A percentile compares a stretch with the other conserved stretches of the same genome.
Evolutionary conservation across 495 filamentous ascomycete species (phyloP).

Genomic region (Lasiosphaeria miniovina): DNA sequence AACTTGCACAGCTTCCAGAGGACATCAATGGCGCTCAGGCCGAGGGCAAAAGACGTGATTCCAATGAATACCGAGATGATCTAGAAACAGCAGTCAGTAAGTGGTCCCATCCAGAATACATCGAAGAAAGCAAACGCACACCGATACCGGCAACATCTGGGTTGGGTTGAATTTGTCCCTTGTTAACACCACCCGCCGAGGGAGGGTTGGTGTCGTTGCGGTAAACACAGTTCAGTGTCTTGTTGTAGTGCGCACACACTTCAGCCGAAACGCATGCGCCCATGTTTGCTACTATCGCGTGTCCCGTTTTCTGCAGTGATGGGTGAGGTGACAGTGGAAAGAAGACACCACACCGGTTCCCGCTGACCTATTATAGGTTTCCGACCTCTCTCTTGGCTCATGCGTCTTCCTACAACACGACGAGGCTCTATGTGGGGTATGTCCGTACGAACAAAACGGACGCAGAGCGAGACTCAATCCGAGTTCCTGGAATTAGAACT

Average conservation of each 20-base stretch:
- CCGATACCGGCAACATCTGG: conserved; percentile 24
- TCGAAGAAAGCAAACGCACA: conserved; percentile 3
- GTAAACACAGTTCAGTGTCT: conserved; percentile 5
- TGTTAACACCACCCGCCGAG: conserved; percentile 3
- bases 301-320: no score
- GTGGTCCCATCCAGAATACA: neutral
- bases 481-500: no score
- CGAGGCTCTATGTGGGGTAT: no score
- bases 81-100: neutral
- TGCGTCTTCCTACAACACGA: no score
- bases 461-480: no score
- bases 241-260: conserved; percentile 8
- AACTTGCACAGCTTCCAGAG: conserved; percentile 18
- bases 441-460: no score
- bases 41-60: conserved; percentile 10
- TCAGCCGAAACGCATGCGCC: conserved; percentile 13
- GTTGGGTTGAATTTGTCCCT: conserved; percentile 8
- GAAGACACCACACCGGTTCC: no score
- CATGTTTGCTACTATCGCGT: conserved; percentile 2
- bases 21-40: conserved; percentile 10
- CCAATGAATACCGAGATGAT: conserved; percentile 2
- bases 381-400: no score
- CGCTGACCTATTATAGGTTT: no score
- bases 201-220: neutral
- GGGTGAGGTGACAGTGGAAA: no score